Evolutionary conservation across 2,329 filamentous ascomycete species (phyloP), one percentile per base, ranked within the genome.

Genomic region (Diaporthe caulivora): DNA sequence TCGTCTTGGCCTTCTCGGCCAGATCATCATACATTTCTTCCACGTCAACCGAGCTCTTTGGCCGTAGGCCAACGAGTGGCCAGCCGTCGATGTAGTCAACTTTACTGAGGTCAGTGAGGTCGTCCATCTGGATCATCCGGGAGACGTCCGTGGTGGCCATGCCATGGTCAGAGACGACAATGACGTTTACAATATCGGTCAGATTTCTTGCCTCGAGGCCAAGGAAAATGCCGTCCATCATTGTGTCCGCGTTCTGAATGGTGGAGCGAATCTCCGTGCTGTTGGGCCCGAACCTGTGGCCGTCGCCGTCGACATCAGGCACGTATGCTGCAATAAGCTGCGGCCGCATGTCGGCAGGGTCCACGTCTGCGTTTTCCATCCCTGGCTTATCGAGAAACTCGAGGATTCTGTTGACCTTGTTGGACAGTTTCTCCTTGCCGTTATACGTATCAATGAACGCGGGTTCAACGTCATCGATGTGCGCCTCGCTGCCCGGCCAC

Each of bases 401-500:
- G 15, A 99, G 85, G 9, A 98, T 91, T 54, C 95, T 90, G 42
- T 91, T 86, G 18, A 95, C 94, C 82, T 99, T 99, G 47, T 88
- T 89, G 0, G 89, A 81, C 1, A 99, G 87, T 42, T 86, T 81
- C 83, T 98, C 95, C 0, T 92, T 89, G 11, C 91, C 92, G 77
- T 98, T 96, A 84, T 90, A 99, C 78, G 91, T 92, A 84, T 98
- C 97, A 64, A 98, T 82, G 79, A 94, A 94, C 13, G 91, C 92
- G 2, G 95, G 94, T 76, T 95, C 92, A 24, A 92, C 86, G n/a
- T 88, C 86, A 24, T 54, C 87, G 75, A 97, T 93, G 81, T 95
- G 92, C 8, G 95, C 95, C 84, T 99, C 97, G 55, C 94, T 97
- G 2, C 97, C 97, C 1, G 97, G 97, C 97, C 97, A 99, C 97